Evolutionary conservation across 2,329 filamentous ascomycete species (phyloP), one percentile per base, ranked within the genome.

Genomic region (Domatiomyces globalis): DNA sequence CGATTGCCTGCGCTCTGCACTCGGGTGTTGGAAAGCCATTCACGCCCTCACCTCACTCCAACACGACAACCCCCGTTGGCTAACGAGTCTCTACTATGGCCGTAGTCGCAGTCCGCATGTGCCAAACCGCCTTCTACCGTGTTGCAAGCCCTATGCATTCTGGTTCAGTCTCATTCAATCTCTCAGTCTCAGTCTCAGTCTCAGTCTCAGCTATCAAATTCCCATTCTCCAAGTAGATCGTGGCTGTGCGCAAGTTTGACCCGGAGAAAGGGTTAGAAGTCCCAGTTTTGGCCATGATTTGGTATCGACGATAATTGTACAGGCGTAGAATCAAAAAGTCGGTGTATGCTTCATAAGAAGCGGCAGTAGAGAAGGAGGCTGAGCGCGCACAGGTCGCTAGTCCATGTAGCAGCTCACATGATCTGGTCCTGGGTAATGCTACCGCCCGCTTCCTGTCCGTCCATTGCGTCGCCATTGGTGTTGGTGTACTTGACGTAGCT

Each of bases 351-450:
- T 2, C 10, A 39, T 15, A 15, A 5, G 33, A 39, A 15, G 33
- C 33, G 33, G 43, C 19, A 18, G 42, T 43, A 7, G n/a, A 45
- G 18, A 20, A 22, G 43, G n/a, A 8, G 12, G 18, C 19, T 46
- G 51, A 10, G 15, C 15, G 33, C 33, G 33, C 33, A 39, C 9
- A 39, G 33, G 33, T 39, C 33, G 33, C 33, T 15, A 15, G 33
- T 39, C 10, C 33, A 39, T 5, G 33, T 39, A 7, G 33, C 29
- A 5, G 29, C 17, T 57, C 54, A 96, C 89, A 96, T 95, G 71
- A 96, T 95, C 74, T 96, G 89, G 66, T 96, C 90, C 70, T 96
- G 92, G n/a, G 88, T 94, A 65, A 94, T 71, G 55, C 83, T 84
- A 48, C 75, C 69, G 22, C 74, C 73, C 42, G 71, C 79, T 58